Evolutionary conservation across 2,329 filamentous ascomycete genomes (phyloP), one percentile per base, ranked within the genome.

Genomic region (Cordyceps fumosorosea): DNA sequence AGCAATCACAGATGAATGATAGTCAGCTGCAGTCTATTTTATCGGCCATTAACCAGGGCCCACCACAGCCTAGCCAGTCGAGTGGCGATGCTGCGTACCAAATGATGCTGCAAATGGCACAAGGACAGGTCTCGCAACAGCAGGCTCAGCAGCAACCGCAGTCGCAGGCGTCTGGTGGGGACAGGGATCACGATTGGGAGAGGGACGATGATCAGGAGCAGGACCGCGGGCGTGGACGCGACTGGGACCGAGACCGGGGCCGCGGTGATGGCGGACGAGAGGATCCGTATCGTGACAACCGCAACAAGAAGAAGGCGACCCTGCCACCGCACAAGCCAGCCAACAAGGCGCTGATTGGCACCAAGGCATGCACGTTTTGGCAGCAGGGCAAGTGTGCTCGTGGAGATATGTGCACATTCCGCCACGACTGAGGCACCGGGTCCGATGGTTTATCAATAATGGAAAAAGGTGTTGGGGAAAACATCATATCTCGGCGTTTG

Each of bases 351-450:
- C 76, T 86, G 16, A 84, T 86, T 55, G 84, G 86, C 61, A 89
- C 87, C 50, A 86, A 89, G 69, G 81, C 87, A 5, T 91, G 89
- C 72, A 82, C 81, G 22, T 91, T 90, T 72, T 91, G 80, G 79
- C 80, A 84, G 63, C 84, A 89, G 70, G 88, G 88, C 16, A 87
- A 86, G 70, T 91, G 89, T 74, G 84, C 84, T 7, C 87, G 90
- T 70, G 89, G 89, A 24, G 86, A 88, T 42, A 85, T 86, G 68
- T 91, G 89, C 76, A 90, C 88, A 2, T 91, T 88, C 72, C 81
- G 88, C 62, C 89, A 91, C 69, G 86, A 89, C 56, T 76, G 62
- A 61, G 24, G 4, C 6, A 20, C 57, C 6, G 12, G 16, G 11
- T 11, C 20, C 2, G 29, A 10, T 8, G n/a, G 6, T 62, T n/a